Evolutionary conservation across 177 flowering plant species (phyloP).

Genomic region (Telopea speciosissima): DNA sequence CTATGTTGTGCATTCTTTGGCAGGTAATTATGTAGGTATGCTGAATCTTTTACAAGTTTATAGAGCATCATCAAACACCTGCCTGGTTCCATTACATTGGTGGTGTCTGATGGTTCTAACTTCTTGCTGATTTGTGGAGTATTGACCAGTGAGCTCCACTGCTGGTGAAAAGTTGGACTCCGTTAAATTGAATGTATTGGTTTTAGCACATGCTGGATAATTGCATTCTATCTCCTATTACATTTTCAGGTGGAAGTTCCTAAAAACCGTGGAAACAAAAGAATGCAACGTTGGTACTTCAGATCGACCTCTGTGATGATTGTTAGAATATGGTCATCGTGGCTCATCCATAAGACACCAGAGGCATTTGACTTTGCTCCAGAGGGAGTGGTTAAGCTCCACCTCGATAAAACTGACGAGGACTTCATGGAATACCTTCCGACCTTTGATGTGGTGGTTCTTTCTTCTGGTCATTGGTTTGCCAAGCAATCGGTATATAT

Average conservation of each 20-base stretch:
- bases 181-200: background rate
- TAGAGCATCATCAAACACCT: background rate
- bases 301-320: slow-evolving; percentile 55
- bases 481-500: slow-evolving; percentile 78
- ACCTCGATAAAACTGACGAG: slow-evolving; percentile 76
- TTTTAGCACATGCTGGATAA: background rate
- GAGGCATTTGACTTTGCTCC: slow-evolving; percentile 70
- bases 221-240: background rate
- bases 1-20: slow-evolving; percentile 91
- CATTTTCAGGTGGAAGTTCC: slow-evolving; percentile 77
- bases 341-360: slow-evolving; percentile 76
- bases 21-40: slow-evolving; percentile 39
- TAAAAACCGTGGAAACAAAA: slow-evolving; percentile 57
- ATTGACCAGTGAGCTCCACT: too few relatives aligned
- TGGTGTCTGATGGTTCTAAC: too few relatives aligned
- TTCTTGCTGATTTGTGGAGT: background rate
- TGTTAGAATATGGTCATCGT: slow-evolving; percentile 91
- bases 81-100: background rate
- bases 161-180: too few relatives aligned
- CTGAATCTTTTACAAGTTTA: background rate
- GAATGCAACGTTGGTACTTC: slow-evolving; percentile 82
- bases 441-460: slow-evolving; percentile 63
- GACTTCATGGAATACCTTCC: slow-evolving; percentile 54
- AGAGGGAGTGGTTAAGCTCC: slow-evolving; percentile 61
- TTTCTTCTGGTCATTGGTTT: slow-evolving; percentile 97